Evolutionary conservation across 495 filamentous ascomycete genomes (phyloP), one percentile per base, ranked within the genome.

Genomic region (Friedmanniomyces endolithicus): DNA sequence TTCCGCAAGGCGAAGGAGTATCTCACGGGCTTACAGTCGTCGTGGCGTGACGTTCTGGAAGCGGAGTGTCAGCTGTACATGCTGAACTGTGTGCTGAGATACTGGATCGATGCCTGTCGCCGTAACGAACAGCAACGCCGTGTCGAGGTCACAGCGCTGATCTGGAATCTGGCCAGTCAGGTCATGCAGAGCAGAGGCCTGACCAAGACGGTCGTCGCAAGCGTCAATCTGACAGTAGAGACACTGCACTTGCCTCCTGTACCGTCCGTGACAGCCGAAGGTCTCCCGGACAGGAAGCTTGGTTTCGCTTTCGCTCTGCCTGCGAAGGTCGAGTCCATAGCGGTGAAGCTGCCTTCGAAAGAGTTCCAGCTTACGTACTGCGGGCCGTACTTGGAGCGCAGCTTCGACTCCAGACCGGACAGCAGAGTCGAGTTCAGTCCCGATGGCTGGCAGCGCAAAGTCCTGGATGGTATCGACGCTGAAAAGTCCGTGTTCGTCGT

Each of bases 401-500:
- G 74, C 55, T 80, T 88, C 53, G 84, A 84, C 62, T 82, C 84
- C 0, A 66, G 67, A 22, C 74, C 79, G 1, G 86, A 90, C 67
- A 50, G 71, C 19, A 77, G 86, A 40, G 82, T 84, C 12, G 72
- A 70, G 0, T 90, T 90, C 60, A 66, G 81, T 11, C 86, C 86
- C 2, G 86, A 90, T 70, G 74, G 71, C 1, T 90, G 86, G 86
- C 86, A 90, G 67, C 70, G 81, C 41, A 72, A 78, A 20, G 85
- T 88, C 0, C 70, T 90, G 9, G 84, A 90, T 57, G 78, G 79
- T 48, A 78, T 90, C 50, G 86, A 90, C 64, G 72, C 69, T 0
- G 70, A 82, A 47, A 75, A 76, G 40, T 86, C 83, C 55, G 71
- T 86, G 1, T 83, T 90, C 62, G 81, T 87, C 0, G 80, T 88